phyloP scores from a whole-genome alignment of 108 stramenopile species.

The Nannochloropsis gaditana region DNA sequence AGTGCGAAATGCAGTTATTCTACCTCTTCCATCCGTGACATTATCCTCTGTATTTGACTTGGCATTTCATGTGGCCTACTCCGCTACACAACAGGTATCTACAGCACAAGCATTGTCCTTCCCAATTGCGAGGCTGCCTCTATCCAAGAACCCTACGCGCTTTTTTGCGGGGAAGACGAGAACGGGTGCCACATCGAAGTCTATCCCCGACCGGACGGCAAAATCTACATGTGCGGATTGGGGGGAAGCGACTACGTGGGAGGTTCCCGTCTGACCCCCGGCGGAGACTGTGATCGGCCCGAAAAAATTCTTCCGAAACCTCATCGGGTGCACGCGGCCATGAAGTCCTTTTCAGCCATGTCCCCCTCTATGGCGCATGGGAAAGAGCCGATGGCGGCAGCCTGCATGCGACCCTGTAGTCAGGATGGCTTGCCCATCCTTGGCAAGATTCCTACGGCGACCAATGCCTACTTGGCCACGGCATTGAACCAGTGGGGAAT shows the following conservation, averaged over 20 bases:
- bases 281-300: slow-evolving; percentile 65
- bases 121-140: not conserved
- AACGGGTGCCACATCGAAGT: slow-evolving; percentile 66
- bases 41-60: too few species aligned
- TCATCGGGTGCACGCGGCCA: slow-evolving; percentile 69
- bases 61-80: not conserved
- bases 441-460: slow-evolving; percentile 70
- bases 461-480: slow-evolving; percentile 77
- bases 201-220: slow-evolving; percentile 53
- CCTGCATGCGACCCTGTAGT: slow-evolving; percentile 63
- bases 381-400: slow-evolving; percentile 35
- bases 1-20: too few species aligned
- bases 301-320: slow-evolving; percentile 67
- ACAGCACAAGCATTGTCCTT: not conserved
- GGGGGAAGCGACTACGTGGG: slow-evolving; percentile 84
- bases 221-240: slow-evolving; percentile 90
- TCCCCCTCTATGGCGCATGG: slow-evolving; percentile 52
- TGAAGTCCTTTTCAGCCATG: slow-evolving; percentile 63
- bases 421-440: slow-evolving; percentile 87
- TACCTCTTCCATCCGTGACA: too few species aligned
- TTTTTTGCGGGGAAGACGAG: slow-evolving; percentile 90
- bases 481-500: slow-evolving; percentile 94
- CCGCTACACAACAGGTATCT: not conserved
- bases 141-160: slow-evolving; percentile 74
- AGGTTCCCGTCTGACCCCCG: slow-evolving; percentile 57